Base-by-base conservation (phyloP, 257 asterid species). In the Capsicum chinense region DNA sequence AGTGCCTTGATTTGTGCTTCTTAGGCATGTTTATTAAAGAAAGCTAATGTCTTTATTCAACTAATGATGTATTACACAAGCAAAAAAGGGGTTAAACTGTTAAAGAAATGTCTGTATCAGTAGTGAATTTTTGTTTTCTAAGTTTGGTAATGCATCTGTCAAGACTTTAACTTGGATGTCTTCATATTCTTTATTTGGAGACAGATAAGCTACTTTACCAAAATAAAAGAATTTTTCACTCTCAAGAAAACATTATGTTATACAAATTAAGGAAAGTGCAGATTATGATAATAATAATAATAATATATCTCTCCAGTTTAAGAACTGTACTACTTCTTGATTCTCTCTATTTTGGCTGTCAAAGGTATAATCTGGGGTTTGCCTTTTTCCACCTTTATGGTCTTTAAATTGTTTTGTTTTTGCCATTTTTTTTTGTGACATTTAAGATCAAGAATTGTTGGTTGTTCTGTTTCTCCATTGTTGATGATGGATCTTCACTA, bases 401-500 rank as follows among this genome's bases (percentile, higher is more conserved):
- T 78, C 48, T 54, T 14, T 78, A 8, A 74, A 74, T 16, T 21
- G 6, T 6, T 76, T 10, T 37, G 15, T 1, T 47, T 73, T 47
- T 47, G 3, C 19, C 62, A 74, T 3, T 78, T 78, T 54, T 64
- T 54, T 78, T 78, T 33, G 39, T 15, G 81, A 74, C 14, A 74
- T 52, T 74, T 71, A 44, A 74, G 47, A 74, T 21, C 26, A 52
- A 62, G 64, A 54, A 26, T 78, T 78, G 63, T 7, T 76, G 21
- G 60, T 52, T 26, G 52, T 76, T 21, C 17, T 73, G 60, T 73
- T 71, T 71, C 44, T 74, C 44, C 80, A 74, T 50, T 50, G 21
- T n/a, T 74, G 81, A 50, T 74, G 81, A 74, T 78, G 81, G 64
- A 54, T 78, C 81, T 78, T 78, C 81, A 78, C 21, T 26, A 78